These are phyloP conservation scores for Tylopilus balloui DNA, from an alignment of 768 basidiomycete genomes.

Conservation along the genomic window DNA sequence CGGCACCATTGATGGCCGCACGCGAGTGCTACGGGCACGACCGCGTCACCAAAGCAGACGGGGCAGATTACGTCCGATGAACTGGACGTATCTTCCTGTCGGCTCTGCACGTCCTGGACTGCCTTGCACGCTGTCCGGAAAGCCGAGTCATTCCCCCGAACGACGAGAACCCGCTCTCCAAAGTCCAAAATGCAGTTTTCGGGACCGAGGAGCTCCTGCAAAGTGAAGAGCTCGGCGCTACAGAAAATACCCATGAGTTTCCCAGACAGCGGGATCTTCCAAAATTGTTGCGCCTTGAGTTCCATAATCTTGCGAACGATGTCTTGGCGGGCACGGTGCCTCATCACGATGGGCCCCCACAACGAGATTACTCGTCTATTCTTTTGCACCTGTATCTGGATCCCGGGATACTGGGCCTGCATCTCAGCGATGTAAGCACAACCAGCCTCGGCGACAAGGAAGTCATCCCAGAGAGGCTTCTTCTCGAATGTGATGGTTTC, in stretches of 20 bases:
- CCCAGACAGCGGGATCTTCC: conserved; percentile 44
- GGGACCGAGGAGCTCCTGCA: conserved; percentile 48
- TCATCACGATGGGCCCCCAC: conserved; percentile 45
- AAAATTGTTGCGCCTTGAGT: conserved; percentile 40
- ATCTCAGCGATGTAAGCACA: conserved; percentile 42
- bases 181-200: conserved; percentile 54
- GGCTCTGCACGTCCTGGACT: conserved; percentile 37
- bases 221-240: conserved; percentile 39
- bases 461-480: conserved; percentile 61
- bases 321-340: conserved; percentile 37
- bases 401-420: conserved; percentile 33
- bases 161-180: conserved; percentile 38
- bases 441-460: conserved; percentile 46
- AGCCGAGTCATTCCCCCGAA: conserved; percentile 51
- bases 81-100: conserved; percentile 26
- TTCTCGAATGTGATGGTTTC: conserved; percentile 51
- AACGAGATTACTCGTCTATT: conserved; percentile 46
- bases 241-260: conserved; percentile 44
- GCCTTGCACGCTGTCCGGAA: conserved; percentile 35
- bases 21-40: conserved; percentile 46
- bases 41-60: conserved; percentile 60
- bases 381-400: conserved; percentile 42
- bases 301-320: conserved; percentile 47
- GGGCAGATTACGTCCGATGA: conserved; percentile 45
- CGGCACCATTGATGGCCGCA: conserved; percentile 73